phyloP scores from a whole-genome alignment of 257 asterid species.

The Solanum ossicruentum region DNA sequence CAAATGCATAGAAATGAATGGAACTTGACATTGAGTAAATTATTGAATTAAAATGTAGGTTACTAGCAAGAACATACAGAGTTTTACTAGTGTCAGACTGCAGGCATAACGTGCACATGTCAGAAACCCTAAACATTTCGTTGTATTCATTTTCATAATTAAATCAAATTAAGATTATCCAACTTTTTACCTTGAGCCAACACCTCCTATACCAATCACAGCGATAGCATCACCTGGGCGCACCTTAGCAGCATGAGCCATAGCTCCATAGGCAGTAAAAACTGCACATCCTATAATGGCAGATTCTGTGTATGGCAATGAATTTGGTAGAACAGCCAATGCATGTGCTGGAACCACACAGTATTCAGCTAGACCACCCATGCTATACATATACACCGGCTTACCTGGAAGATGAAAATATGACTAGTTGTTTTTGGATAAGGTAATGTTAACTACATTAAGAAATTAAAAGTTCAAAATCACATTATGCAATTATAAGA shows the following conservation, averaged over 20 bases:
- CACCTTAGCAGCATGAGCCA: conserved; percentile 98
- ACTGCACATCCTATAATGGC: conserved; percentile 95
- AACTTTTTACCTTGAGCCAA: conserved; percentile 78
- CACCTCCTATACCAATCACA: conserved; percentile 96
- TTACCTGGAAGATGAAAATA: conserved; percentile 48
- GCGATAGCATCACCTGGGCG: conserved; percentile 89
- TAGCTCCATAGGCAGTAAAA: conserved; percentile 98
- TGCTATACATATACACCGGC: conserved; percentile 96
- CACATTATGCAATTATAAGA: background rate
- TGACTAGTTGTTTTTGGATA: background rate
- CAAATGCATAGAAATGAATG: background rate
- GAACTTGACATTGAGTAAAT: background rate
- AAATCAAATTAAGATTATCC: background rate
- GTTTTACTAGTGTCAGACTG: background rate
- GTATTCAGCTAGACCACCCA: conserved; percentile 98
- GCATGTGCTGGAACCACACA: conserved; percentile 96
- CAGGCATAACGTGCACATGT: background rate
- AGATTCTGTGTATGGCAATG: conserved; percentile 89
- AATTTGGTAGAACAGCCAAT: conserved; percentile 56
- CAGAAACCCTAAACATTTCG: background rate
- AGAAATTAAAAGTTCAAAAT: background rate
- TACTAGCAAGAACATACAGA: background rate
- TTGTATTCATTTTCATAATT: background rate
- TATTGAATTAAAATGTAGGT: background rate
- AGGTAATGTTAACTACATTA: background rate